A percentile compares a stretch with the other conserved stretches of the same genome.
Evolutionary conservation across 345 rosid genomes (phyloP).

Genomic region (Microcos paniculata): DNA sequence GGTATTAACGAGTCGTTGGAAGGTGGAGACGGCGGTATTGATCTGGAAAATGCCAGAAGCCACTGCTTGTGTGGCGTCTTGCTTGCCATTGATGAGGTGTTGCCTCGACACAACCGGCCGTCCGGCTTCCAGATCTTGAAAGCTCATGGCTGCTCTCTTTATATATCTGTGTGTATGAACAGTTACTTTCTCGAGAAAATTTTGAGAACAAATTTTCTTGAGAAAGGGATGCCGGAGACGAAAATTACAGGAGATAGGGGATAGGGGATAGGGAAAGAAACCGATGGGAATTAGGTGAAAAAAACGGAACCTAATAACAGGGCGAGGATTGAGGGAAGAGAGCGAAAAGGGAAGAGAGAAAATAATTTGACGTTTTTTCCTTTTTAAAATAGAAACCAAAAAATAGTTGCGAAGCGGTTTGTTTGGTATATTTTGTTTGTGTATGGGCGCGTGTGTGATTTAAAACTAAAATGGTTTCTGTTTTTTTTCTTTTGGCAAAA

Average conservation of each 20-base stretch:
- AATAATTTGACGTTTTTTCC: neutral
- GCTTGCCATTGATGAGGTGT: slow-evolving; percentile 51
- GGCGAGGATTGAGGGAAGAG: slow-evolving; percentile 22
- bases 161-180: neutral
- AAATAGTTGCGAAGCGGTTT: neutral
- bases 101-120: slow-evolving; percentile 51
- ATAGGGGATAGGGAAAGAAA: slow-evolving; percentile 6
- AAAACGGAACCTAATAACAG: slow-evolving; percentile 22
- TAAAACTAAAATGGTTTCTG: neutral
- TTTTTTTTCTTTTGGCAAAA: no score
- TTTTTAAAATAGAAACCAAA: neutral
- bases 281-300: neutral
- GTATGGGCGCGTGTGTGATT: neutral
- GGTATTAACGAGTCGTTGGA: slow-evolving; percentile 89
- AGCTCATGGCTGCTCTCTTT: slow-evolving; percentile 62
- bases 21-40: slow-evolving; percentile 94
- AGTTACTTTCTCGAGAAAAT: slow-evolving; percentile 24
- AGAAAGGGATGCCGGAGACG: slow-evolving; percentile 2
- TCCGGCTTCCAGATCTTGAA: slow-evolving; percentile 91
- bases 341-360: neutral
- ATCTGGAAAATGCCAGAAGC: slow-evolving; percentile 98
- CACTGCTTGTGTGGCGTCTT: slow-evolving; percentile 84
- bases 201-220: neutral
- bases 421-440: neutral
- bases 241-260: slow-evolving; percentile 12